Base-by-base conservation (phyloP, 2,329 filamentous ascomycete genomes). In the Trichoderma guizhouense region DNA sequence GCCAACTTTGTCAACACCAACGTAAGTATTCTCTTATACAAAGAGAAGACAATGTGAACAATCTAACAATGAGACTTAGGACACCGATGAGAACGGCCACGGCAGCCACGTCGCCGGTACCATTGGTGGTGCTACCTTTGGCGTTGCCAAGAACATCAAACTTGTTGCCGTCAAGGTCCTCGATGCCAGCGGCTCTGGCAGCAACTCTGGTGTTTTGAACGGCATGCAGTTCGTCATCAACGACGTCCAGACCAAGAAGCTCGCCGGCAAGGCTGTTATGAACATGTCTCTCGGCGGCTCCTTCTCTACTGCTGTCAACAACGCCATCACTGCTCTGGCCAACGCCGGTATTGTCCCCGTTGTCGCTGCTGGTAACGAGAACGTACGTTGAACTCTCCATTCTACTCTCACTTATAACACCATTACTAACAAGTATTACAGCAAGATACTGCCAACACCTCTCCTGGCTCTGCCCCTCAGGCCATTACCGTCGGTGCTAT, bases 31-130 rank as follows among this genome's bases (percentile, higher is more conserved):
- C 21, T 24, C 6, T 24, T 7, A 3, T 24, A 24, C 9, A 53
- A 12, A 3, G 18, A 21, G 11, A 11, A 53, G 9, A 11, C 47
- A 24, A 26, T 12, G 7, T 18, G 15, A 14, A 15, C n/a, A 58
- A 53, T 53, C 72, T 75, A 55, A 75, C 60, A 34, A 14, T 34
- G 18, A 57, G 9, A 53, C 3, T 39, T 47, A 84, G 80, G 77
- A 89, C 76, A 83, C 83, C 5, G 88, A 90, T 69, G 83, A 86
- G 74, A 88, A 90, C 76, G 89, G 89, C 14, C 90, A 91, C 79
- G 90, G 90, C 53, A 89, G 84, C 70, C 90, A 91, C 81, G 88
- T 90, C 30, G 85, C 88, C 11, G 90, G 88, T 28, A 91, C 88
- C 18, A 87, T 90, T 57, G 90, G 83, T 26, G 88, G 88, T 39